These are phyloP conservation scores for Sporobolomyces phaffii DNA, from an alignment of 768 basidiomycete genomes.

Conservation along the genomic window DNA sequence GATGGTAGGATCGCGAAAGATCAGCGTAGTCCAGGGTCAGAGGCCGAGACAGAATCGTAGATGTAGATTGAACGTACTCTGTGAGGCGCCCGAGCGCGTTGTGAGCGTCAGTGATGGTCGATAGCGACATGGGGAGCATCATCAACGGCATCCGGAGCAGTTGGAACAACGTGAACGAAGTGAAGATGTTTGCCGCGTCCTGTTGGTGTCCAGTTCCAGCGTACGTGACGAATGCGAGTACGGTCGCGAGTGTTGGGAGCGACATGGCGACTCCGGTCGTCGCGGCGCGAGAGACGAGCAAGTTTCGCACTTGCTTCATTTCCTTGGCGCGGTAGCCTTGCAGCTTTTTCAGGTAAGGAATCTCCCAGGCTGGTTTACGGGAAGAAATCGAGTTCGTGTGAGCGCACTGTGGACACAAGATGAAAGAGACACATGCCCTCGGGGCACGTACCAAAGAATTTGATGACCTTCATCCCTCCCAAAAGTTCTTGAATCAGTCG, in stretches of 20 bases:
- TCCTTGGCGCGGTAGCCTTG: constrained; percentile 60
- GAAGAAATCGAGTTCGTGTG: neutral
- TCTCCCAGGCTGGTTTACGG: constrained; percentile 37
- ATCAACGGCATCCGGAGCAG: constrained; percentile 63
- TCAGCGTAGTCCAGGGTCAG: too few relatives aligned
- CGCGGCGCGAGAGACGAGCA: constrained; percentile 42
- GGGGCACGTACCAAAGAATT: constrained; percentile 56
- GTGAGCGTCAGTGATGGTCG: constrained; percentile 70
- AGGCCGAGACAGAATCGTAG: too few relatives aligned
- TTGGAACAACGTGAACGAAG: constrained; percentile 78
- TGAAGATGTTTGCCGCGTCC: constrained; percentile 67
- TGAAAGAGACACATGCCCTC: too few relatives aligned
- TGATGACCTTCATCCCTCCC: constrained; percentile 84
- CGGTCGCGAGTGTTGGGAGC: constrained; percentile 71
- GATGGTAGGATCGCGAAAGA: neutral
- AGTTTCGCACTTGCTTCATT: constrained; percentile 54
- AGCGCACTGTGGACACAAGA: too few relatives aligned
- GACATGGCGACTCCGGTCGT: constrained; percentile 40
- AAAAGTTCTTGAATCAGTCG: constrained; percentile 84
- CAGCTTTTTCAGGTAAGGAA: constrained; percentile 68
- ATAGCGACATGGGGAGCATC: constrained; percentile 23
- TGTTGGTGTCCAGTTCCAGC: constrained; percentile 63
- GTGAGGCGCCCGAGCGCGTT: constrained; percentile 72
- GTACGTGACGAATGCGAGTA: constrained; percentile 64
- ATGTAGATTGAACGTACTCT: constrained; percentile 44